Evolutionary conservation across 2,329 filamentous ascomycete genomes (phyloP), one percentile per base, ranked within the genome.

Genomic region (Hymenoscyphus albidus): DNA sequence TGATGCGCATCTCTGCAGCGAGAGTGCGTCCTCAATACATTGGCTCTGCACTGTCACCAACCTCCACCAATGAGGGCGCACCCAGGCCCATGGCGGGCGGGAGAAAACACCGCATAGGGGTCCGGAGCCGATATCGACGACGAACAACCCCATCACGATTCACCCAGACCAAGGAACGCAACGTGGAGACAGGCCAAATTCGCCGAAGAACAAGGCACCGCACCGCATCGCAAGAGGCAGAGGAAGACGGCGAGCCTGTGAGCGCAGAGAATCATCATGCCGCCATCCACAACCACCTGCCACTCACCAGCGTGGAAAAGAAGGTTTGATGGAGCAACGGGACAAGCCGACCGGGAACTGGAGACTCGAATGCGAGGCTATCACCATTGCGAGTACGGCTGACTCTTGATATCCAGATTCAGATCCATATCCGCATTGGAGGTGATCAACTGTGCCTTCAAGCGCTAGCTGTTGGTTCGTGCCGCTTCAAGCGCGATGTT

Each of bases 331-430:
- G 59, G 27, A 35, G 31, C 22, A 27, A 63, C 61, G 61, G 61
- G 51, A 59, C 61, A 58, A 55, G 62, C 64, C 61, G 64, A 63
- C 54, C 57, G 58, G 64, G 48, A 55, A 54, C 9, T 54, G 48
- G 48, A 54, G 13, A 54, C 9, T 54, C n/a, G 18, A 54, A 27
- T 54, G 48, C 48, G 48, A 32, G 32, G 59, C 44, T 35, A 44
- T 18, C 44, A 22, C n/a, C 44, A 35, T 56, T 27, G 27, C n/a
- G 16, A 48, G 32, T 32, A 22, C 51, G 48, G 6, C 35, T 35
- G 35, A 54, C 22, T 54, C 18, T 54, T n/a, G 48, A 54, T 27
- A 22, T 18, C n/a, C 14, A n/a, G 3, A 18, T 48, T 14, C 18
- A 18, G 27, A 51, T 54, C 38, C 32, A 16, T 18, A 18, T 51